A percentile compares a stretch with the other conserved stretches of the same genome.
Conservation (phyloP, 495 filamentous ascomycete species). For the Filosporella fistucella region DNA sequence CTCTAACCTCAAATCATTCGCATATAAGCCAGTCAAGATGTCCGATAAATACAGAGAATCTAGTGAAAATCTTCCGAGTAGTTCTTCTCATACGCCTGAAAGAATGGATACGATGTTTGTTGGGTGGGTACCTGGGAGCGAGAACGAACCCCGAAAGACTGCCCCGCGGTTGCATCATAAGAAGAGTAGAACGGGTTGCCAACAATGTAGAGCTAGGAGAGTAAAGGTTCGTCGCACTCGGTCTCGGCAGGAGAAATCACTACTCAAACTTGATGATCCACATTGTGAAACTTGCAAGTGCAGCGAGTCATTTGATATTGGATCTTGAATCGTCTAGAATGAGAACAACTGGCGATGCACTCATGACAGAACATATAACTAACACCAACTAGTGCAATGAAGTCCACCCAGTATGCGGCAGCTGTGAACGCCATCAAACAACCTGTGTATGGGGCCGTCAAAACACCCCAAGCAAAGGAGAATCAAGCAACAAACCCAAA, state of each 20-base stretch:
- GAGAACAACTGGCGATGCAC: neutral
- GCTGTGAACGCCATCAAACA: conserved; percentile 31
- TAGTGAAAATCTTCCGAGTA: too few species aligned
- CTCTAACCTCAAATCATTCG: too few species aligned
- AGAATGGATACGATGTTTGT: too few species aligned
- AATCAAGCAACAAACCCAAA: neutral
- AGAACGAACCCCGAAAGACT: neutral
- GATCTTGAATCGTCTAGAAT: neutral
- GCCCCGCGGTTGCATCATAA: conserved; percentile 12
- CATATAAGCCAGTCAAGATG: too few species aligned
- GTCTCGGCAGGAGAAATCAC: too few species aligned
- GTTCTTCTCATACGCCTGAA: too few species aligned
- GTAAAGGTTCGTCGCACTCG: conserved; percentile 36
- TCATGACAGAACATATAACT: neutral
- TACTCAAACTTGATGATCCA: too few species aligned
- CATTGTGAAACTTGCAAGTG: too few species aligned
- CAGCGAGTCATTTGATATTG: too few species aligned
- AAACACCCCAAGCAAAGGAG: neutral
- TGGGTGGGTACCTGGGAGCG: conserved; percentile 1
- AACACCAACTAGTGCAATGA: conserved; percentile 33
- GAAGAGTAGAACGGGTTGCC: conserved; percentile 27
- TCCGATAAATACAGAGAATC: too few species aligned
- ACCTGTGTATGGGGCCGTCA: conserved; percentile 26
- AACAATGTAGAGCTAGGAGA: conserved; percentile 30
- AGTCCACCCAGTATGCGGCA: conserved; percentile 31